A percentile compares a stretch with the other conserved stretches of the same genome.
phyloP scores from a whole-genome alignment of 495 filamentous ascomycete species.

The Xylaria cubensis region DNA sequence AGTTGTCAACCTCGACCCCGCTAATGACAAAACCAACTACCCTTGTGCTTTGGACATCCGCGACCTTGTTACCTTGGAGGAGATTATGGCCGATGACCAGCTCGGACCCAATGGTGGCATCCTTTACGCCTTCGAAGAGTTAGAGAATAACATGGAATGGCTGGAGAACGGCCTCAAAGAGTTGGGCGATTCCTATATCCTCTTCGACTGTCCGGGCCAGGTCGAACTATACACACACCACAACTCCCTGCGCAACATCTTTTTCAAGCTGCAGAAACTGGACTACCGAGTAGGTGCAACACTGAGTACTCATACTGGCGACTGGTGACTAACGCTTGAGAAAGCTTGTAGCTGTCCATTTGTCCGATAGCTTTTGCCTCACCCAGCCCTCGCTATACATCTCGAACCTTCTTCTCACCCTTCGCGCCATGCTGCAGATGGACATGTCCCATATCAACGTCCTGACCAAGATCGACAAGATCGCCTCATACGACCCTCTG shows the following conservation, averaged over 20 bases:
- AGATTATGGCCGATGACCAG: conserved; percentile 92
- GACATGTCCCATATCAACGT: conserved; percentile 90
- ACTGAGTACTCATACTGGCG: background rate
- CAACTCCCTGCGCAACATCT: conserved; percentile 85
- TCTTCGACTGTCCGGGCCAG: conserved; percentile 97
- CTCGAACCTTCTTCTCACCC: conserved; percentile 86
- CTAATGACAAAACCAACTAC: conserved; percentile 84
- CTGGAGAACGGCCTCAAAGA: conserved; percentile 77
- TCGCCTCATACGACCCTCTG: conserved; percentile 75
- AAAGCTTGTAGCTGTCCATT: conserved; percentile 87
- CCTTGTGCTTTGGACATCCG: conserved; percentile 90
- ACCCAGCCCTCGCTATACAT: conserved; percentile 93
- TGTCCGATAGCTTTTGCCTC: conserved; percentile 90
- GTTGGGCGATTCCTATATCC: conserved; percentile 85
- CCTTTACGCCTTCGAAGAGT: conserved; percentile 91
- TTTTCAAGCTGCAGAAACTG: conserved; percentile 86
- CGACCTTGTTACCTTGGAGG: conserved; percentile 84
- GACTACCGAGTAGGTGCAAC: conserved; percentile 78
- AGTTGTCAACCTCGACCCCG: conserved; percentile 94
- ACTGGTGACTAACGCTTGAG: conserved; percentile 19
- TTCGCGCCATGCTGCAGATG: conserved; percentile 97
- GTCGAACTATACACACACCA: conserved; percentile 98
- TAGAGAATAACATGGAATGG: conserved; percentile 92
- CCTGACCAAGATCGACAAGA: conserved; percentile 95
- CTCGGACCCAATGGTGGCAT: conserved; percentile 92